A percentile compares a stretch with the other conserved stretches of the same genome.
These are phyloP conservation scores for Cucumis melo DNA, from an alignment of 306 rosid genomes.

Conservation along the genomic window DNA sequence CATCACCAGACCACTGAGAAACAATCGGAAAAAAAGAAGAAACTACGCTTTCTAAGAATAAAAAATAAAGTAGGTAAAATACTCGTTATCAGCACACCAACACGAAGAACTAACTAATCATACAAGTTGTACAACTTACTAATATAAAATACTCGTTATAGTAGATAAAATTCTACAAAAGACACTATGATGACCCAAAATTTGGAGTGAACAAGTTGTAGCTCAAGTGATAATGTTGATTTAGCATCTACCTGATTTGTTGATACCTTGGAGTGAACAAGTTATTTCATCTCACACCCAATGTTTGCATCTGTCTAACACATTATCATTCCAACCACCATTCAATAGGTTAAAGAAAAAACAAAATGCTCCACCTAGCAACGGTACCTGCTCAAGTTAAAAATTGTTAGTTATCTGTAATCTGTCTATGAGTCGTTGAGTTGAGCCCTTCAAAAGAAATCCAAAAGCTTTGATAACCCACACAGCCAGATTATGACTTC, in stretches of 20 bases:
- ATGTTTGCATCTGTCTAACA: too few relatives aligned
- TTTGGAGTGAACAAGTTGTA: too few relatives aligned
- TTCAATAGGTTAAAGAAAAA: too few relatives aligned
- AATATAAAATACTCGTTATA: too few relatives aligned
- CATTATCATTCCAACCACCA: too few relatives aligned
- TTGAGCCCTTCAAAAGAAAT: background rate
- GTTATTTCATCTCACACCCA: too few relatives aligned
- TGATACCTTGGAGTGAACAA: too few relatives aligned
- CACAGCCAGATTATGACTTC: background rate
- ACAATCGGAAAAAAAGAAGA: background rate
- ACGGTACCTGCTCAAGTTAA: constrained; percentile 44
- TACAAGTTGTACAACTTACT: too few relatives aligned
- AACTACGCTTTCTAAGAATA: background rate
- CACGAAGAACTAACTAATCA: background rate
- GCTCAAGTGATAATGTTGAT: too few relatives aligned
- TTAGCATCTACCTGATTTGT: too few relatives aligned
- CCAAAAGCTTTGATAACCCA: background rate
- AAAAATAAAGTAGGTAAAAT: background rate
- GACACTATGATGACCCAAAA: too few relatives aligned
- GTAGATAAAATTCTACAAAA: too few relatives aligned
- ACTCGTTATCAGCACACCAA: background rate
- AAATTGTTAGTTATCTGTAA: background rate
- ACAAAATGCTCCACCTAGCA: constrained; percentile 88
- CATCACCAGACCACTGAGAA: background rate
- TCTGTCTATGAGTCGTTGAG: background rate